Base-by-base conservation (phyloP, 2,329 filamentous ascomycete species). In the Diplocarpon rosae region DNA sequence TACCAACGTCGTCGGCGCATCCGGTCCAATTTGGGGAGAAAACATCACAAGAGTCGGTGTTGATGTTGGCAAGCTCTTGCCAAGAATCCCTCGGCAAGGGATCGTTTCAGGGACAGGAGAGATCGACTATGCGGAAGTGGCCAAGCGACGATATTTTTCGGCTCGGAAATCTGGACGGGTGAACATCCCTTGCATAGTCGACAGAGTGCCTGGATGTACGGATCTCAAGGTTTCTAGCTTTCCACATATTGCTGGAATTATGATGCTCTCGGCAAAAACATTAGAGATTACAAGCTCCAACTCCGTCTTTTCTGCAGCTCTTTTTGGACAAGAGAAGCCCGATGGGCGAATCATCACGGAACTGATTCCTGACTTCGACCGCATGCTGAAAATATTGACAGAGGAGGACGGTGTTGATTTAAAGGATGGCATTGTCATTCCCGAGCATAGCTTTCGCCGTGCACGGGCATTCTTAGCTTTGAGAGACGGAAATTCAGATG, bases 191-290 rank as follows among this genome's bases (percentile, higher is more conserved):
- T 82, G 87, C 45, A 84, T 83, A 0, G 73, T 98, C 39, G 80
- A 88, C 48, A 82, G 85, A 58, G 69, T 85, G 2, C 73, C 77
- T 29, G 79, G 76, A 34, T 71, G 80, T 54, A 73, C 78, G 14
- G 80, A 85, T 52, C 74, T 98, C 52, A 80, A 86, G 41, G 76
- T 98, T 35, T 95, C 90, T 13, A 95, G 88, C 60, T 94, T 95
- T 53, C 92, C 92, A 13, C 90, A 98, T 61, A 95, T 98, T 65
- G 92, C 92, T 44, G 92, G 92, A 39, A 95, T 98, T 58, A 80
- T 98, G 59, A 89, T 98, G 8, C 72, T 98, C 11, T 83, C 85
- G n/a, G 83, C 90, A 1, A 69, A 78, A 27, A 79, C 75, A 0
- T 72, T 96, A 52, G 76, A 78, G 39, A 84, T 98, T 56, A 85